Conservation (phyloP, 257 asterid genomes). For the Eustoma russellianum region DNA sequence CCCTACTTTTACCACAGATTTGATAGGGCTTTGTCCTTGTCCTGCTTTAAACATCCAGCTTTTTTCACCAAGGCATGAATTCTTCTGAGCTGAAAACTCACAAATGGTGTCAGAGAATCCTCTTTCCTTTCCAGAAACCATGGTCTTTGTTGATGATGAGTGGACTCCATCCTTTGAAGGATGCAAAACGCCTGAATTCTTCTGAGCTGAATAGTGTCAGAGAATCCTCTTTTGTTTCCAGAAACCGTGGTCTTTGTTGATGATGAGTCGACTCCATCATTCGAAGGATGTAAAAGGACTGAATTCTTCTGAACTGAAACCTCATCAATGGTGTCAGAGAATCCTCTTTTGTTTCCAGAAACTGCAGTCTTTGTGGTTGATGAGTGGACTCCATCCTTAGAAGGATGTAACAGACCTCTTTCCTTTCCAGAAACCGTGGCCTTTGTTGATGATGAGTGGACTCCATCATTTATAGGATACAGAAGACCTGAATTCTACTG, state of each 20-base stretch:
- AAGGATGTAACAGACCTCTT: no score
- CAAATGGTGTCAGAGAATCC: conserved; percentile 60
- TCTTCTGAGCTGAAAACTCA: conserved; percentile 36
- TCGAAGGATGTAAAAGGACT: conserved; percentile 36
- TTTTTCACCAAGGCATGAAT: conserved; percentile 31
- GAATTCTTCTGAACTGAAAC: conserved; percentile 28
- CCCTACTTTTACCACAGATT: conserved; percentile 18
- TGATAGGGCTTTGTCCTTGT: conserved; percentile 29
- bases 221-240: conserved; percentile 73
- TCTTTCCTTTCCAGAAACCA: no score
- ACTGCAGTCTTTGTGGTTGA: conserved; percentile 38
- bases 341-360: conserved; percentile 71
- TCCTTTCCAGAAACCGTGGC: no score
- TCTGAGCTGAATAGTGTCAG: no score
- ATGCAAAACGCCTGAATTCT: no score
- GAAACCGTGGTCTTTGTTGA: conserved; percentile 42
- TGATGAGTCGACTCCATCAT: conserved; percentile 41
- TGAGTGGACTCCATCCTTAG: conserved; percentile 42
- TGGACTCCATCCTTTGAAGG: no score
- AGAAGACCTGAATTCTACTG: conserved; percentile 19
- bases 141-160: no score
- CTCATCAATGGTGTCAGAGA: conserved; percentile 35
- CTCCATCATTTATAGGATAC: no score
- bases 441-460: no score
- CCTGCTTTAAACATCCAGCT: conserved; percentile 51